Evolutionary conservation across 2,329 filamentous ascomycete species (phyloP).

Genomic region (Talaromyces marneffei): DNA sequence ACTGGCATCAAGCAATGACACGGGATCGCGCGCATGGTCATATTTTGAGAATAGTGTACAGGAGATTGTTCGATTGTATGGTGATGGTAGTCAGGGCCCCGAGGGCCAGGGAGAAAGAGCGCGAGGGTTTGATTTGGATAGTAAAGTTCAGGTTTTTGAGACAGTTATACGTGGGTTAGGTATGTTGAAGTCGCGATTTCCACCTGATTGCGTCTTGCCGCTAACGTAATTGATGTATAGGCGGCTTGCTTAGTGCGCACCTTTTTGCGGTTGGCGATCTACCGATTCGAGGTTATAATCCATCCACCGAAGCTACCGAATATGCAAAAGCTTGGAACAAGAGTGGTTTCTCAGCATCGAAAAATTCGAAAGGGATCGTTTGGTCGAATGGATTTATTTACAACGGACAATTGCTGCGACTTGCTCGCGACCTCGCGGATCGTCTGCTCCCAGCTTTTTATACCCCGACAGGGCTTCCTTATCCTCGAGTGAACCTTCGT

Average conservation of each 20-base stretch:
- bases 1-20: constrained; percentile 60
- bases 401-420: constrained; percentile 80
- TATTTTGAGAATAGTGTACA: constrained; percentile 77
- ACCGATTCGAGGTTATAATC: constrained; percentile 73
- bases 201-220: not conserved
- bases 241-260: constrained; percentile 86
- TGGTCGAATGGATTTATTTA: constrained; percentile 79
- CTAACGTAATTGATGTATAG: constrained; percentile 30
- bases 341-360: constrained; percentile 18
- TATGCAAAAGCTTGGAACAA: constrained; percentile 41
- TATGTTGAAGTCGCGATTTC: constrained; percentile 18
- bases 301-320: constrained; percentile 36
- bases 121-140: constrained; percentile 86
- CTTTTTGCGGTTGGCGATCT: constrained; percentile 86
- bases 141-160: constrained; percentile 98
- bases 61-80: constrained; percentile 73
- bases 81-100: constrained; percentile 68
- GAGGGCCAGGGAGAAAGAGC: constrained; percentile 65
- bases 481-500: constrained; percentile 86
- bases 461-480: constrained; percentile 84
- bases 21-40: constrained; percentile 56
- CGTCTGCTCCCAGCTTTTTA: constrained; percentile 88
- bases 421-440: constrained; percentile 78
- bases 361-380: constrained; percentile 43
- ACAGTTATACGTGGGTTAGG: constrained; percentile 80